Conservation (phyloP, 805 yeast genomes). For the Saturnispora sanitii region DNA sequence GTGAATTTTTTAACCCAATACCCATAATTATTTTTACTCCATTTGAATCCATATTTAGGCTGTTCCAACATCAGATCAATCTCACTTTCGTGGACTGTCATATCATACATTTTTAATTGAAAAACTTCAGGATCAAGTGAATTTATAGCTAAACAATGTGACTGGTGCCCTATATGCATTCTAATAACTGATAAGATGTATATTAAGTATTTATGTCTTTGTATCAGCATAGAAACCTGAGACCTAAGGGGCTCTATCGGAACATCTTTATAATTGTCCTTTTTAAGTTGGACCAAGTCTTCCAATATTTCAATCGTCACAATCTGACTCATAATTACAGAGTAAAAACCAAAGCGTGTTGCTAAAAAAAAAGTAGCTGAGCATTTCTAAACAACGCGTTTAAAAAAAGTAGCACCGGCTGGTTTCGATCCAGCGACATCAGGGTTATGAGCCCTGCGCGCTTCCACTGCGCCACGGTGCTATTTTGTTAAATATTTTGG, state of each 20-base stretch:
- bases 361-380: background rate
- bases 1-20: conserved; percentile 4
- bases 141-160: background rate
- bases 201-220: conserved; percentile 2
- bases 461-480: conserved; percentile 99
- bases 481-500: conserved; percentile 16
- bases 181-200: conserved; percentile 3
- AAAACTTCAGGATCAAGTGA: background rate
- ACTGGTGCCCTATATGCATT: background rate
- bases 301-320: background rate
- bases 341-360: background rate
- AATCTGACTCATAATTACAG: background rate
- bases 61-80: background rate
- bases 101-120: background rate
- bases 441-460: conserved; percentile 99
- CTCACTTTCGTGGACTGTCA: conserved; percentile 2
- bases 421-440: conserved; percentile 97
- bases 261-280: background rate
- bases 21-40: conserved; percentile 3
- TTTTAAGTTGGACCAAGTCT: background rate
- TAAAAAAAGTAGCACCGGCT: conserved; percentile 67
- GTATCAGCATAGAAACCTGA: background rate
- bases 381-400: background rate
- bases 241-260: background rate
- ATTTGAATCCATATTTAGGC: conserved; percentile 1